A percentile compares a stretch with the other conserved stretches of the same genome.
Evolutionary conservation across 106 monocot genomes (phyloP).

Genomic region (Xerophyta viscosa): DNA sequence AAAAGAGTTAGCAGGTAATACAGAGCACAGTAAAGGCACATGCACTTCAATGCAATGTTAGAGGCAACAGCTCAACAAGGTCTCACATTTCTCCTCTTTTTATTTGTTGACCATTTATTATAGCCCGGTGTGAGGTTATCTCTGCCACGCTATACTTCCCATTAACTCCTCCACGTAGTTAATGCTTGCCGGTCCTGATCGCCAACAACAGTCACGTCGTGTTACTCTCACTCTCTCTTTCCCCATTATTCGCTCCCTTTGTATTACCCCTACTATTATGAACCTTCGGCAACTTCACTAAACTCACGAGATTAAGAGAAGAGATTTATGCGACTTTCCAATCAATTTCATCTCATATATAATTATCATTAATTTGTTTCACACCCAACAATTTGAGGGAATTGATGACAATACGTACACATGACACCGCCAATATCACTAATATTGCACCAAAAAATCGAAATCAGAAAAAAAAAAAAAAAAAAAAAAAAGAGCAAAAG

Average conservation of each 20-base stretch:
- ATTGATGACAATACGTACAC: neutral
- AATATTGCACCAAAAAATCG: no score
- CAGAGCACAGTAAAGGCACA: no score
- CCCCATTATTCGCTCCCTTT: no score
- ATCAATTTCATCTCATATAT: neutral
- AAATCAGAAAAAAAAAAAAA: no score
- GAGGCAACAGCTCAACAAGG: neutral
- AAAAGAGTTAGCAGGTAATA: no score
- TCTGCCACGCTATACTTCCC: neutral
- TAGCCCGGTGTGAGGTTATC: neutral
- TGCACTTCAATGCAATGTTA: neutral
- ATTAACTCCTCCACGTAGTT: neutral
- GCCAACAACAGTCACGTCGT: neutral
- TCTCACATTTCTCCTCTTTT: neutral
- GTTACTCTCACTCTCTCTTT: no score
- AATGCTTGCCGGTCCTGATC: neutral
- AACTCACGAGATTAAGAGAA: neutral
- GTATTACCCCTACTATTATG: no score
- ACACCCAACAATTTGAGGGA: neutral
- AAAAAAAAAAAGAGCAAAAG: no score
- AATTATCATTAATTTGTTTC: neutral
- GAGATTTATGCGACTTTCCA: neutral
- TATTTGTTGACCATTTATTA: constrained; percentile 5
- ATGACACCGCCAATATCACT: no score
- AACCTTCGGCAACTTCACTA: no score